Evolutionary conservation across 768 basidiomycete species (phyloP).

Genomic region (Calocera viscosa): DNA sequence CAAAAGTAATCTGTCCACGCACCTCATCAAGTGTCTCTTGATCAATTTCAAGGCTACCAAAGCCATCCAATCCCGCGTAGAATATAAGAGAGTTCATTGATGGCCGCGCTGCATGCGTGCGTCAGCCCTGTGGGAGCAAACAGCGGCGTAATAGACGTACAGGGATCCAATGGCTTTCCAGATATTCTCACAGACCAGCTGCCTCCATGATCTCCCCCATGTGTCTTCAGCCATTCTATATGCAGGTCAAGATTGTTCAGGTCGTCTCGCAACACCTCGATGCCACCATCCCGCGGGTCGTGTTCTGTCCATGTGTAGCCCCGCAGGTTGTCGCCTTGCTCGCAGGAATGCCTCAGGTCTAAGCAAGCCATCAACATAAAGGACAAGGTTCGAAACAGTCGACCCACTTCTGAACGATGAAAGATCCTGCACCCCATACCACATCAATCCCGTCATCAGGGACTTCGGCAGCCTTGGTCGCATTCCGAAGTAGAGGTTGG

Average conservation of each 20-base stretch:
- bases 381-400: background rate
- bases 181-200: slow-evolving; percentile 81
- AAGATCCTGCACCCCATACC: slow-evolving; percentile 85
- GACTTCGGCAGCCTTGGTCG: slow-evolving; percentile 74
- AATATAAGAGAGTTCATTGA: slow-evolving; percentile 69
- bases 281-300: slow-evolving; percentile 72
- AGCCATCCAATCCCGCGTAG: slow-evolving; percentile 77
- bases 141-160: slow-evolving; percentile 31
- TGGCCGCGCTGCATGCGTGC: slow-evolving; percentile 25
- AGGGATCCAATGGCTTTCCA: slow-evolving; percentile 57
- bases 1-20: slow-evolving; percentile 20
- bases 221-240: slow-evolving; percentile 75
- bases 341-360: slow-evolving; percentile 78
- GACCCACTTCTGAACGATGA: slow-evolving; percentile 39
- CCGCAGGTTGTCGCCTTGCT: slow-evolving; percentile 70
- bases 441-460: slow-evolving; percentile 85
- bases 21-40: slow-evolving; percentile 66
- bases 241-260: slow-evolving; percentile 75
- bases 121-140: background rate
- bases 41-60: slow-evolving; percentile 70
- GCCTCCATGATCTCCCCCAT: slow-evolving; percentile 68
- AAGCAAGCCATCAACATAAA: slow-evolving; percentile 7
- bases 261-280: slow-evolving; percentile 70
- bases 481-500: slow-evolving; percentile 91
- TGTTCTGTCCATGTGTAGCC: slow-evolving; percentile 81